Percentiles rank a stretch among this genome's conserved stretches.
Evolutionary conservation across 306 rosid genomes (phyloP).

Genomic region (Prinsepia uniflora): DNA sequence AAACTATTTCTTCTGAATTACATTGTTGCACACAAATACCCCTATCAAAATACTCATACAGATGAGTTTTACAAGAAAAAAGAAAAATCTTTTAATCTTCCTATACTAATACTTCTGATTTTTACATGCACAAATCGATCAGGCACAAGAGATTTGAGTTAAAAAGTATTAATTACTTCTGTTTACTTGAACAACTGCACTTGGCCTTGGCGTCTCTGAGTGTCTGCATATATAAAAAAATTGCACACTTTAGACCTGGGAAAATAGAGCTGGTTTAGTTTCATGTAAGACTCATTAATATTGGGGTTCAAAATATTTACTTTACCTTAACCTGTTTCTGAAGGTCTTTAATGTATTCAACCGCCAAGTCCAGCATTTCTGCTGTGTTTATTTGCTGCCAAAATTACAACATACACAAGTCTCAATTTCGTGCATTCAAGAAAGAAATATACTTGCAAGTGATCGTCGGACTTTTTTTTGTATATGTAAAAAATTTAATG

Average conservation of each 20-base stretch:
- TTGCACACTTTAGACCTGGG: constrained; percentile 4
- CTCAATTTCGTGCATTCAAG: not conserved
- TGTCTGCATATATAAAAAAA: constrained; percentile 43
- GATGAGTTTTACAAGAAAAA: not conserved
- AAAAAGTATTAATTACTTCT: constrained; percentile 25
- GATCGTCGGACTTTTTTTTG: not conserved
- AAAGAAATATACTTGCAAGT: not conserved
- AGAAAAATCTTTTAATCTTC: not conserved
- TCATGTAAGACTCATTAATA: too few relatives aligned
- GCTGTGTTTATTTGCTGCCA: constrained; percentile 85
- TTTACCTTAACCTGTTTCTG: constrained; percentile 78
- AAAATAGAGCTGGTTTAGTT: not conserved
- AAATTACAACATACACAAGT: not conserved
- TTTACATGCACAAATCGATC: constrained; percentile 32
- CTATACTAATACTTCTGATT: constrained; percentile 26
- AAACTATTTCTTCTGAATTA: too few relatives aligned
- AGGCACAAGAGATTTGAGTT: constrained; percentile 22
- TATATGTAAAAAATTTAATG: too few relatives aligned
- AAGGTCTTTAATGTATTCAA: constrained; percentile 67
- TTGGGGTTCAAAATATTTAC: too few relatives aligned
- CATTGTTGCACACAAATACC: too few relatives aligned
- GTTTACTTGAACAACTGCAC: constrained; percentile 60
- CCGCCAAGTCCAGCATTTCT: constrained; percentile 76
- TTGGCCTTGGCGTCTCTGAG: constrained; percentile 55
- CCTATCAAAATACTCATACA: too few relatives aligned